phyloP scores from a whole-genome alignment of 352 stramenopile species.

The Phytophthora fragariae region DNA sequence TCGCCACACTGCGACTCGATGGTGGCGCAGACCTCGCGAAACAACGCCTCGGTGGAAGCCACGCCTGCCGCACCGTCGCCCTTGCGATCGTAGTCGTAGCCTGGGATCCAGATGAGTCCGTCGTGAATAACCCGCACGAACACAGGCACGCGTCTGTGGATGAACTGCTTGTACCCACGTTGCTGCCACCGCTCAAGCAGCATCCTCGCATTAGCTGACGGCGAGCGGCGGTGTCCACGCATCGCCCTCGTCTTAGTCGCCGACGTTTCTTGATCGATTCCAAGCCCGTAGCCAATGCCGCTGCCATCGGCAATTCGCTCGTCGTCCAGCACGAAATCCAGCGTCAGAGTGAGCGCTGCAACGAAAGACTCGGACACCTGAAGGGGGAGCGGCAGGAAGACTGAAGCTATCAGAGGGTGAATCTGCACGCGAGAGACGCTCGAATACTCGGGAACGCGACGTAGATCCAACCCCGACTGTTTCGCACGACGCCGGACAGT shows the following conservation, averaged over 20 bases:
- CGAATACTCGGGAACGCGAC: constrained; percentile 79
- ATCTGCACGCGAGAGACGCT: constrained; percentile 78
- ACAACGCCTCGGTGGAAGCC: constrained; percentile 30
- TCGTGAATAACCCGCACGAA: constrained; percentile 76
- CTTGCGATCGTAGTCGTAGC: constrained; percentile 80
- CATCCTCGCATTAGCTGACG: constrained; percentile 45
- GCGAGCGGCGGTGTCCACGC: constrained; percentile 41
- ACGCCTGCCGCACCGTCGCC: constrained; percentile 35
- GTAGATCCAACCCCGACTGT: constrained; percentile 70
- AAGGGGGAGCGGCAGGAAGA: constrained; percentile 59
- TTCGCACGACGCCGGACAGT: constrained; percentile 71
- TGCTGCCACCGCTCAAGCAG: constrained; percentile 54
- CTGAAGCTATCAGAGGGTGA: constrained; percentile 72
- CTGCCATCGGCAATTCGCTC: constrained; percentile 67
- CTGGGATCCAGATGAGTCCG: constrained; percentile 77
- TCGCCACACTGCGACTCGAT: constrained; percentile 36
- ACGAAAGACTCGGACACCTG: constrained; percentile 42
- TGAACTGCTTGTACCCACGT: constrained; percentile 80
- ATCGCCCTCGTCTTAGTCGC: constrained; percentile 25
- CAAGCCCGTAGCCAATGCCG: constrained; percentile 74
- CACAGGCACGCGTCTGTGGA: constrained; percentile 70
- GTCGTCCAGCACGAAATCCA: constrained; percentile 77
- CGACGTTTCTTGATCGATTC: constrained; percentile 56
- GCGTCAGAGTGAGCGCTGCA: constrained; percentile 42
- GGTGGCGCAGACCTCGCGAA: constrained; percentile 34